Base-by-base conservation (phyloP, 768 basidiomycete genomes). In the Tulasnella sp. region DNA sequence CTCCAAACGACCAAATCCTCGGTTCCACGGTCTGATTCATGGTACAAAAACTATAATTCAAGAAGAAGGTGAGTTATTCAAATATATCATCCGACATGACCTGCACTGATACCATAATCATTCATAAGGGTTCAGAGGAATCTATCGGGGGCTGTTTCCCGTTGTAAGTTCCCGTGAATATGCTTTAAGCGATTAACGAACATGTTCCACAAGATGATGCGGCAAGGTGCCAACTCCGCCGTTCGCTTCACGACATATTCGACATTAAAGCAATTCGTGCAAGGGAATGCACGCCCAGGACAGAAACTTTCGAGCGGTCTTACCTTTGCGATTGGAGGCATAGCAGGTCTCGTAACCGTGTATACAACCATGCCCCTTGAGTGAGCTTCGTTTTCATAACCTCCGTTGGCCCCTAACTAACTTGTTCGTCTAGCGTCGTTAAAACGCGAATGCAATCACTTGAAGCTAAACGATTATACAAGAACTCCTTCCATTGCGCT, bases 381-480 rank as follows among this genome's bases (percentile, higher is more conserved):
- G 83, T 83, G 41, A 41, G 76, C 70, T 6, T 20, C 24, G 12
- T 58, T 15, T 32, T 1, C 34, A 24, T 49, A 16, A 5, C 3
- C 15, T 29, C 15, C 16, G 13, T 53, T 28, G 40, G 25, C 31
- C 31, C 35, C 42, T 52, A 42, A 37, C 33, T 24, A 10, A 45
- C 20, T 15, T 22, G 24, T 25, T 25, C 49, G 7, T 37, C 43
- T 20, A 93, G 90, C 61, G 91, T 96, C 27, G 78, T 98, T 66
- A 99, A 98, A 68, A 98, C 95, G 9, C 78, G 93, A 22, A 99
- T 98, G 95, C 95, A 99, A 65, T 81, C 88, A 4, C 72, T 99
- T 8, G 75, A 77, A 50, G 95, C 93, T 0, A 72, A 76, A 8
- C 66, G 71, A 20, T 81, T 90, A 54, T 99, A 98, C 63, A 78